Evolutionary conservation across 129 eudicot species (phyloP).

Genomic region (Lonicera japonica): DNA sequence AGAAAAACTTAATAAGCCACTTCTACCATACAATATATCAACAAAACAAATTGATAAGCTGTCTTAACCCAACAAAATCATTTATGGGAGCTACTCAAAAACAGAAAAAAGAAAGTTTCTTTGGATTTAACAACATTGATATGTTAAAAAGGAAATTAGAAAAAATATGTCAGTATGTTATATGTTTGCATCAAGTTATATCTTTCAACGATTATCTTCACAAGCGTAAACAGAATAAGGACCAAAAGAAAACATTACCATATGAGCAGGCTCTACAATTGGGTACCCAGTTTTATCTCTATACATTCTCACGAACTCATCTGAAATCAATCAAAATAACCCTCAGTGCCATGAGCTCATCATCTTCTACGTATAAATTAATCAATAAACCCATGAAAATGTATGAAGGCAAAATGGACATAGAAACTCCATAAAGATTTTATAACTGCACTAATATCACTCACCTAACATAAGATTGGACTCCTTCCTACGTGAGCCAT

Average conservation of each 20-base stretch:
- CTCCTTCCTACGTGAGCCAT: conserved; percentile 85
- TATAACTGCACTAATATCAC: not conserved
- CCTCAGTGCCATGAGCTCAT: not conserved
- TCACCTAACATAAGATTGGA: conserved; percentile 86
- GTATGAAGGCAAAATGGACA: not conserved
- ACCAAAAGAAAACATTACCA: conserved; percentile 40
- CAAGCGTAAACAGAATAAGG: not conserved
- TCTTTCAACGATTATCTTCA: not conserved
- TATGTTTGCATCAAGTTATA: too few species aligned
- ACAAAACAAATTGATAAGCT: too few species aligned
- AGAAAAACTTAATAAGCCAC: too few species aligned
- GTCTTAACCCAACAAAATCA: too few species aligned
- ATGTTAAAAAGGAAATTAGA: too few species aligned
- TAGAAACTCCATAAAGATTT: not conserved
- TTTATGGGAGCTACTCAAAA: too few species aligned
- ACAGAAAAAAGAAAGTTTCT: too few species aligned
- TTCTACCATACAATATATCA: too few species aligned
- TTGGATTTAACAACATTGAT: too few species aligned
- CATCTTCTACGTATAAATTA: not conserved
- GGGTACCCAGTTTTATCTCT: conserved; percentile 73
- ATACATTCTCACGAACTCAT: conserved; percentile 88
- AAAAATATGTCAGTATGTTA: too few species aligned
- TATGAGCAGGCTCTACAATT: conserved; percentile 96
- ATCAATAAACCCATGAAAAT: not conserved
- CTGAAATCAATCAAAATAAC: conserved; percentile 37